Conservation (phyloP, 176 grass and related monocot species). For the Hsuehochloa calcarea region DNA sequence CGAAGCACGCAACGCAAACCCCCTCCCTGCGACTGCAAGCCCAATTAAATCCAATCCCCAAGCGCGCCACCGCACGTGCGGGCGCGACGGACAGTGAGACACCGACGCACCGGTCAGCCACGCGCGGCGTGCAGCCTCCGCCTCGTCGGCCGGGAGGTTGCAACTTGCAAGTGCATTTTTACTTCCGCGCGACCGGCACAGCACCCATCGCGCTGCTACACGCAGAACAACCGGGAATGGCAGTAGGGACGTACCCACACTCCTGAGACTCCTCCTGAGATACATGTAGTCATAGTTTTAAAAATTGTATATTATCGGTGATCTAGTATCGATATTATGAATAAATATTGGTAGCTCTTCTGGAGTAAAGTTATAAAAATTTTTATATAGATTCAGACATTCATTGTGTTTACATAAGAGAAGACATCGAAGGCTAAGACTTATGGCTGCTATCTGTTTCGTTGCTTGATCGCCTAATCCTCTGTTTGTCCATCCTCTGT, state of each 20-base stretch:
- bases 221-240: neutral
- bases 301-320: no score
- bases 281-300: no score
- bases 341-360: no score
- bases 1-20: conserved; percentile 20
- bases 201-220: neutral
- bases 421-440: no score
- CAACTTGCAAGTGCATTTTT: neutral
- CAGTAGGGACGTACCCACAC: neutral
- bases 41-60: neutral
- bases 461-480: no score
- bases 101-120: neutral
- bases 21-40: neutral
- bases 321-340: no score
- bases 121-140: neutral
- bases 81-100: neutral
- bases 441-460: no score
- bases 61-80: neutral
- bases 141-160: conserved; percentile 1
- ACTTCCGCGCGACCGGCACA: neutral
- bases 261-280: no score
- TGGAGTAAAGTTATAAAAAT: no score
- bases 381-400: no score
- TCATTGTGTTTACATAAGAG: no score
- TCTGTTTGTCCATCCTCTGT: no score